Evolutionary conservation across 2,329 filamentous ascomycete species (phyloP).

Genomic region (Fusarium torreyae): DNA sequence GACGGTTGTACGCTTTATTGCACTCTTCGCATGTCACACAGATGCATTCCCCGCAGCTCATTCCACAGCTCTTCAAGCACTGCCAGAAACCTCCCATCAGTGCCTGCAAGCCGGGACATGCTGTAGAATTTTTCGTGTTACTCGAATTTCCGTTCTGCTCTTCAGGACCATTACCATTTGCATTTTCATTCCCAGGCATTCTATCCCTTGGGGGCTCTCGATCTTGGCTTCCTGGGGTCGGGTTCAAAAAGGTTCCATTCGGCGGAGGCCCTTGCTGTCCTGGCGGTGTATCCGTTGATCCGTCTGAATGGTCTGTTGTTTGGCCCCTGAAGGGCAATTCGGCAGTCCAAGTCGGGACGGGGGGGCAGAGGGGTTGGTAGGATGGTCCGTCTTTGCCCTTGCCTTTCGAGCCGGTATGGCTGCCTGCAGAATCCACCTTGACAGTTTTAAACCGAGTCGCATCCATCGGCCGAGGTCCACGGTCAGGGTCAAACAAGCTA

Average conservation of each 20-base stretch:
- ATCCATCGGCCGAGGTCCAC: not conserved
- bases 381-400: not conserved
- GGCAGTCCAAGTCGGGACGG: not conserved
- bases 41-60: no score
- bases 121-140: not conserved
- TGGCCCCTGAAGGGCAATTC: not conserved
- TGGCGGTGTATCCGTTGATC: not conserved
- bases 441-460: not conserved
- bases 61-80: not conserved
- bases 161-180: not conserved
- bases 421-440: not conserved
- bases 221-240: not conserved
- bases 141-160: not conserved
- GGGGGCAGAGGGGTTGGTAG: not conserved
- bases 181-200: not conserved
- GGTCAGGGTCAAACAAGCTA: not conserved
- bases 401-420: not conserved
- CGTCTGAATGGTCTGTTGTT: not conserved
- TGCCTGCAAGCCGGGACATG: slow-evolving; percentile 2
- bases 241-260: not conserved
- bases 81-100: not conserved
- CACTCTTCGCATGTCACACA: no score
- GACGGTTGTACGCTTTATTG: no score
- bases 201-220: not conserved
- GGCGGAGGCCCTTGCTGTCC: not conserved